Evolutionary conservation across 1,139 yeast species (phyloP).

Genomic region (Taphrina flavorubra): DNA sequence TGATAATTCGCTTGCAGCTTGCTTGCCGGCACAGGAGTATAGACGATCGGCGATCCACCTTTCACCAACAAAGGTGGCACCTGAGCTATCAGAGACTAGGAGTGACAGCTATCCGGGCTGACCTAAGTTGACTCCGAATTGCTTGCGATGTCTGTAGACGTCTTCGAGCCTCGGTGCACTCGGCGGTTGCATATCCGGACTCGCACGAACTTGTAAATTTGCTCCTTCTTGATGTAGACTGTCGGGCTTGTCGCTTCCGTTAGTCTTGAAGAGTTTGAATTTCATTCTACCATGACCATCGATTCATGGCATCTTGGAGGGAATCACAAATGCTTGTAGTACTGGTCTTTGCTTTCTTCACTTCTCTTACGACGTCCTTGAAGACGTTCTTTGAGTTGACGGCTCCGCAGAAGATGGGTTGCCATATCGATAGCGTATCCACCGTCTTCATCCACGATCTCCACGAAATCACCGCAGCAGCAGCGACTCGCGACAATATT

Average conservation of each 20-base stretch:
- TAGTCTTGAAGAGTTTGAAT: neutral
- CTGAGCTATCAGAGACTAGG: conserved; percentile 9
- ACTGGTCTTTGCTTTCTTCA: too few relatives aligned
- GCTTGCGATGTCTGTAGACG: conserved; percentile 55
- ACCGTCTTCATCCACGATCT: neutral
- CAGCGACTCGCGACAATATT: too few relatives aligned
- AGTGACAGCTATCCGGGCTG: neutral
- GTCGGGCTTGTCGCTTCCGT: neutral
- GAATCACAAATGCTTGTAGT: too few relatives aligned
- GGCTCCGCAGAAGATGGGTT: neutral
- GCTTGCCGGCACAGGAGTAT: conserved; percentile 59
- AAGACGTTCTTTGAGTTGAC: neutral
- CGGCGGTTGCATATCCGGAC: neutral
- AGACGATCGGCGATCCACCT: conserved; percentile 64
- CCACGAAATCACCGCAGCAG: neutral
- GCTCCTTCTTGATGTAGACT: neutral
- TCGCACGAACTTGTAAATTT: neutral
- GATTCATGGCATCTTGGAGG: too few relatives aligned
- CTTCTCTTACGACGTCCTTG: too few relatives aligned
- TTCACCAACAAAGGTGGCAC: conserved; percentile 76
- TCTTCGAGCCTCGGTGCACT: conserved; percentile 41
- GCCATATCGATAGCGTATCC: neutral
- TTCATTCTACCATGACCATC: neutral
- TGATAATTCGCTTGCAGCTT: conserved; percentile 71
- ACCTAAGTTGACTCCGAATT: conserved; percentile 88